These are phyloP conservation scores for Aspergillus brasiliensis DNA, from an alignment of 2,329 filamentous ascomycete genomes.

Conservation along the genomic window DNA sequence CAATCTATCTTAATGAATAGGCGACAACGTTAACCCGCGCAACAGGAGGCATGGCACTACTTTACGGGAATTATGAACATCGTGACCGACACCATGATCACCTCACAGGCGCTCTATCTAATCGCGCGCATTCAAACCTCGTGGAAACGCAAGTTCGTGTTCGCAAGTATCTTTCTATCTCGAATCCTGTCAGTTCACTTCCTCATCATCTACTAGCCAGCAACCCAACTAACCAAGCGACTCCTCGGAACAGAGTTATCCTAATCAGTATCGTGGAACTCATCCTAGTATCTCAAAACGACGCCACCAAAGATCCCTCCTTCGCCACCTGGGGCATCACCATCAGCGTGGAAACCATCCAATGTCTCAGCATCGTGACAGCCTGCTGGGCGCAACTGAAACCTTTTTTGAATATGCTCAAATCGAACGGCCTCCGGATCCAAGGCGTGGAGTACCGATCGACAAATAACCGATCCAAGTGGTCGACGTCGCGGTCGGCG, in stretches of 20 bases:
- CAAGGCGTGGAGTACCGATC: conserved; percentile 14
- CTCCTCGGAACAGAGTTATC: conserved; percentile 14
- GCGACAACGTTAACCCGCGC: background rate
- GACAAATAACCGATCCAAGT: background rate
- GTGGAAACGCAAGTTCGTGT: conserved; percentile 18
- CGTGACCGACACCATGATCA: conserved; percentile 24
- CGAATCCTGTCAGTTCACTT: conserved; percentile 21
- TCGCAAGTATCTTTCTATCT: conserved; percentile 25
- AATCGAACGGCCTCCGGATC: conserved; percentile 22
- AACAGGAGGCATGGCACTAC: conserved; percentile 20
- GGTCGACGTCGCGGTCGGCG: background rate
- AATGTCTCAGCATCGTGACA: conserved; percentile 29
- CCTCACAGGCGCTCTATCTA: conserved; percentile 23
- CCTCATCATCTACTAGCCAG: background rate
- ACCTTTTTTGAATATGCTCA: conserved; percentile 25
- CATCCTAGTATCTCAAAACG: conserved; percentile 12
- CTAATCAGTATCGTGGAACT: conserved; percentile 18
- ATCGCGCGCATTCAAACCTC: conserved; percentile 25
- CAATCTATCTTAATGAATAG: background rate
- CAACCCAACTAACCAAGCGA: background rate
- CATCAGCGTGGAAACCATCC: conserved; percentile 20
- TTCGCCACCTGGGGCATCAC: conserved; percentile 23
- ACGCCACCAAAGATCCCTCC: conserved; percentile 18
- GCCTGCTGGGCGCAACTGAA: conserved; percentile 26
- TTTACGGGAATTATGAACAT: conserved; percentile 24